Percentiles rank a stretch among this genome's conserved stretches.
These are phyloP conservation scores for Tylopilus sp. DNA, from an alignment of 1,284 basidiomycete genomes.

Conservation along the genomic window DNA sequence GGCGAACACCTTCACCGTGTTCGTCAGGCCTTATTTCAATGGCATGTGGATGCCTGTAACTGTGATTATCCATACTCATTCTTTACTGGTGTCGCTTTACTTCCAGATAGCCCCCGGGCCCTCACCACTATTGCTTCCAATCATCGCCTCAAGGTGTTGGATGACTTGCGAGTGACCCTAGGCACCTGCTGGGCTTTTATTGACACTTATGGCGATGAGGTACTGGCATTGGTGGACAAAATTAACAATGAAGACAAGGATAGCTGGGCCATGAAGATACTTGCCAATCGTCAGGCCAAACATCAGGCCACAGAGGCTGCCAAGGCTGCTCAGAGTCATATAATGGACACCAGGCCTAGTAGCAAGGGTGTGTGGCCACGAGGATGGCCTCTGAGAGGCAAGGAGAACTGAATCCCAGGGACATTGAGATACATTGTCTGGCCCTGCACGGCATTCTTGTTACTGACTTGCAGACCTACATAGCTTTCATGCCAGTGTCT, in stretches of 20 bases:
- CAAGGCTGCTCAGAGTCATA: constrained; percentile 3
- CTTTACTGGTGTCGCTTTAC: constrained; percentile 6
- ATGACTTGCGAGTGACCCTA: not conserved
- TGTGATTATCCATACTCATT: constrained; percentile 7
- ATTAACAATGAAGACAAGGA: constrained; percentile 1
- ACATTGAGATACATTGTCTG: not conserved
- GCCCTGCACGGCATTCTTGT: too few relatives aligned
- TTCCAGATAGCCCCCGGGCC: constrained; percentile 10
- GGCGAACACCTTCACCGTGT: constrained; percentile 10
- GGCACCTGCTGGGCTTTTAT: constrained; percentile 8
- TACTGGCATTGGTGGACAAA: constrained; percentile 7
- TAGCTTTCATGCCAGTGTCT: constrained; percentile 8
- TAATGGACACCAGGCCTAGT: not conserved
- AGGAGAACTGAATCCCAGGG: constrained; percentile 6
- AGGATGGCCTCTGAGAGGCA: not conserved
- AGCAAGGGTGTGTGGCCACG: not conserved
- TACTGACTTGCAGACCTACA: not conserved
- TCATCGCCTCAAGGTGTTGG: not conserved
- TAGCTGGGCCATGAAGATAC: not conserved
- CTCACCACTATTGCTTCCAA: constrained; percentile 15
- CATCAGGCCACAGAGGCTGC: not conserved
- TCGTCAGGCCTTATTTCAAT: constrained; percentile 8
- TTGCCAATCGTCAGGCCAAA: constrained; percentile 2
- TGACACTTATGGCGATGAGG: constrained; percentile 6
- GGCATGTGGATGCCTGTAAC: not conserved